Percentiles rank a stretch among this genome's conserved stretches.
Evolutionary conservation across 805 yeast genomes (phyloP).

Genomic region (Candida andamanensis): DNA sequence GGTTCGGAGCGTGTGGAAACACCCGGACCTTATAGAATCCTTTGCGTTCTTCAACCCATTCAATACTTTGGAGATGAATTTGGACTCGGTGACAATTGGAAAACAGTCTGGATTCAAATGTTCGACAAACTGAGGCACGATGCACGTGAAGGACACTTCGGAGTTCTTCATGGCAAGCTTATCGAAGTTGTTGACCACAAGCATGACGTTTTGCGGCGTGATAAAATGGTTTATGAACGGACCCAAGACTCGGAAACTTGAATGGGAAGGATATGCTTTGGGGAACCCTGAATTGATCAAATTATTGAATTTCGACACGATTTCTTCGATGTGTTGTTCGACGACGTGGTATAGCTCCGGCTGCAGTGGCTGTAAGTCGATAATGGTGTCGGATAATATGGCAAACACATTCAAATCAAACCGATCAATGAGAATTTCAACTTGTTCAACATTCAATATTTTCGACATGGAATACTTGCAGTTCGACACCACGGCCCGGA

Average conservation of each 20-base stretch:
- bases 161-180: constrained; percentile 12
- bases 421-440: constrained; percentile 3
- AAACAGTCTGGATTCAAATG: constrained; percentile 1
- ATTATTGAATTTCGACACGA: constrained; percentile 1
- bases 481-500: constrained; percentile 24
- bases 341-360: constrained; percentile 10
- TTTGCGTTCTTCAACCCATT: constrained; percentile 61
- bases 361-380: constrained; percentile 12
- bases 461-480: constrained; percentile 16
- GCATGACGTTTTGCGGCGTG: background rate
- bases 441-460: constrained; percentile 1
- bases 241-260: constrained; percentile 35
- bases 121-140: constrained; percentile 49
- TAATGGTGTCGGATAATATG: constrained; percentile 6
- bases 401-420: constrained; percentile 9
- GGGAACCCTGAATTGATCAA: constrained; percentile 2
- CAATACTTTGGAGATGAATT: constrained; percentile 21
- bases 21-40: constrained; percentile 51
- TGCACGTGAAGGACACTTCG: constrained; percentile 42
- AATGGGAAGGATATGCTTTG: constrained; percentile 37
- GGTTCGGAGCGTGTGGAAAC: constrained; percentile 27
- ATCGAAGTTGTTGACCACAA: constrained; percentile 6
- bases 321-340: background rate
- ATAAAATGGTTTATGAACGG: constrained; percentile 43
- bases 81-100: constrained; percentile 23